phyloP scores from a whole-genome alignment of 73 alveolate species.

The Paramecium sonneborni region DNA sequence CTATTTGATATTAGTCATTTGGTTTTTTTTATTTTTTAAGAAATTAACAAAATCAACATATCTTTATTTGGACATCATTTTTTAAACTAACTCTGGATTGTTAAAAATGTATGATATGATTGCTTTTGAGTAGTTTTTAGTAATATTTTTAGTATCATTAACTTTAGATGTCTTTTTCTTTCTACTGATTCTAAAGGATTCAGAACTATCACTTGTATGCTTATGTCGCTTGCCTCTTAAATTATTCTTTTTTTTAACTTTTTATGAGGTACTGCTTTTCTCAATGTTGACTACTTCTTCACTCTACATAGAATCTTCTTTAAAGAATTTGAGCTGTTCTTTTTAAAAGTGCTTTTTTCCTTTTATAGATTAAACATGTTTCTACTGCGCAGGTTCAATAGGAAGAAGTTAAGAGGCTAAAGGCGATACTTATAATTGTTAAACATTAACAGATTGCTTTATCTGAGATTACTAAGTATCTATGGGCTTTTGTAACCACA shows the following conservation, averaged over 20 bases:
- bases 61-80: background rate
- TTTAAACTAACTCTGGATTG: background rate
- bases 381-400: background rate
- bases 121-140: slow-evolving; percentile 59
- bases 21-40: background rate
- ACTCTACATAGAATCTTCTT: background rate
- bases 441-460: background rate
- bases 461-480: background rate
- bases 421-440: background rate
- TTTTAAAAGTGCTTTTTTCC: background rate
- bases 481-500: background rate
- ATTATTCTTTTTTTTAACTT: background rate
- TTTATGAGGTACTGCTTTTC: background rate
- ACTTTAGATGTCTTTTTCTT: background rate
- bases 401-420: background rate
- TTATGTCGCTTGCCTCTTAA: background rate
- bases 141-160: slow-evolving; percentile 51
- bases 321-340: background rate
- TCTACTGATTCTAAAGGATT: background rate
- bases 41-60: background rate
- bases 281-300: background rate
- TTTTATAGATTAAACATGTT: background rate
- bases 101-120: slow-evolving; percentile 34
- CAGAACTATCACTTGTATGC: background rate
- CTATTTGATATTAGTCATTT: background rate